Evolutionary conservation across 2,329 filamentous ascomycete genomes (phyloP), one percentile per base, ranked within the genome.

Genomic region (Bipolaris gigantea): DNA sequence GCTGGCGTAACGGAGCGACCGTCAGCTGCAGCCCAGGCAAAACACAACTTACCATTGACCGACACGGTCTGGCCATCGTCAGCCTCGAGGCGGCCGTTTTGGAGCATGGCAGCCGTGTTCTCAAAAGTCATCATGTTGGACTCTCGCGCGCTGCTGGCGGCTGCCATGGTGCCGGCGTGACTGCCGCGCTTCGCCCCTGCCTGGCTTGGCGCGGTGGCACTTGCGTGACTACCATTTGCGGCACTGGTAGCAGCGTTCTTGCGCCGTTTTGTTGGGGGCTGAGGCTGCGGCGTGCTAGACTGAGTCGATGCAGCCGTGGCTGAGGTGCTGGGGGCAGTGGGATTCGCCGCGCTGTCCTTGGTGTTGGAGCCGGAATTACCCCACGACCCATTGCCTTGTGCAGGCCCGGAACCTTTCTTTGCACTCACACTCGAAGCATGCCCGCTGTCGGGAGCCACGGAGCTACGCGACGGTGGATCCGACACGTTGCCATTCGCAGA

Each of bases 41-140:
- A 55, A 58, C 47, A 60, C 46, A 53, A 73, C 58, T 63, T 83
- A 97, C 93, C 94, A 79, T 99, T 95, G 61, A 91, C 81, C 63
- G 85, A 83, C 66, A 97, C 80, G 50, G 87, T 83, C 40, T 91
- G 94, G 62, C 94, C 94, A 77, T 97, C 92, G 73, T 99, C 94
- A 56, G 94, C 90, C 64, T 89, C 83, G 72, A 99, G 82, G 70
- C 88, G 87, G 51, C 89, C 89, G 65, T 92, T 82, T 67, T 89
- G 87, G 53, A 92, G 81, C 53, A 81, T 82, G 45, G 83, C 84
- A 53, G 85, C 84, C 68, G 83, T 85, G 57, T 85, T 85, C 59
- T 90, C 87, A 76, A 97, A 97, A 39, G 85, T 91, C 78, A 97
- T 84, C 86, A 97, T 88, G 74, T 95, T 97, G 48, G 89, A 88